Evolutionary conservation across 192 early-diverging fungal species (phyloP), one percentile per base, ranked within the genome.

Genomic region (Spizellomyces sp.): DNA sequence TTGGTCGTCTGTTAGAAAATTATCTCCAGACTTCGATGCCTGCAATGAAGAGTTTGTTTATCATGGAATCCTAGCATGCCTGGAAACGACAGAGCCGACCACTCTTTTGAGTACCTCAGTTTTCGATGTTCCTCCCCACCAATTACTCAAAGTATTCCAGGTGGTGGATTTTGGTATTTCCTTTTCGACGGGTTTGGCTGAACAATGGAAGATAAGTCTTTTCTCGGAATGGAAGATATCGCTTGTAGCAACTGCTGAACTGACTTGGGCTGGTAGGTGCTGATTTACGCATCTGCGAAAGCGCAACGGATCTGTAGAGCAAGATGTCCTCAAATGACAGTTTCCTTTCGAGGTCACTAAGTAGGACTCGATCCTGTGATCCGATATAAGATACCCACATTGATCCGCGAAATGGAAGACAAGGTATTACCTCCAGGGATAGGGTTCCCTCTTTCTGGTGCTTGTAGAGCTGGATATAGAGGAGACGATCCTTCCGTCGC

Each of bases 251-350:
- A 36, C 27, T 36, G 27, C 27, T 36, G 27, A 36, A 36, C 27
- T 36, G 3, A 36, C 27, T 36, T 36, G 27, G 45, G 1, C 17
- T 55, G 45, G 5, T 36, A 36, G 27, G 27, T 36, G 68, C 55
- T 27, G 45, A 22, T 60, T 90, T 89, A 44, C 89, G 81, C 68
- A 96, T 74, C 45, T 84, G 80, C 45, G 88, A 83, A 69, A 88
- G 88, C 0, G 93, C 93, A 9, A 91, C 83, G 36, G 87, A 86
- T 19, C 95, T 79, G 70, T 96, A 99, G 57, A 92, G 86, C 52
- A 92, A 80, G 62, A 99, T 93, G 78, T 99, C 96, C 41, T 96
- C 89, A 77, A 89, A 97, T 6, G 89, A 89, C 5, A 97, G 84
- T 60, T 85, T 86, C 57, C 84, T 78, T 74, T 97, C 94, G 44